Evolutionary conservation across 2,329 filamentous ascomycete genomes (phyloP), one percentile per base, ranked within the genome.

Genomic region (Lecanosticta acicola): DNA sequence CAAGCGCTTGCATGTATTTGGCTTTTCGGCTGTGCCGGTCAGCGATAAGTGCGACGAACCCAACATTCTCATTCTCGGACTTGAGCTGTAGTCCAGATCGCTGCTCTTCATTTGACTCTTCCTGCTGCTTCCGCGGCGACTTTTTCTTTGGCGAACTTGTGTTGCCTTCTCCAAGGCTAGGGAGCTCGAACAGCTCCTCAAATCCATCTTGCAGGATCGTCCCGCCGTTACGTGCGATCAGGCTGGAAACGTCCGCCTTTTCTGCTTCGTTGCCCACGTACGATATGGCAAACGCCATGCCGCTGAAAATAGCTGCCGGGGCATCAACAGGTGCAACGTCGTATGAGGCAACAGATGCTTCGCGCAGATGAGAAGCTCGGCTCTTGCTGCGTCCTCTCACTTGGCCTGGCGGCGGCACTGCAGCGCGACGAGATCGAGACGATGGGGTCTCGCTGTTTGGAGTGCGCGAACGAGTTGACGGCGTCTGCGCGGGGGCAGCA

Each of bases 1-100:
- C 90, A 2, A 98, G 77, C 0, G 93, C 93, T 68, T 97, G 90
- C 75, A 97, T 86, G 65, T 93, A 96, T 64, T 97, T 98, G 40
- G 83, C 79, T 52, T 88, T 89, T 38, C 91, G 81, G 4, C 86
- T 93, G 64, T 95, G 85, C 3, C 80, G 79, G 60, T 97, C 87
- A 0, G 90, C 84, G 49, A 98, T 86, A 11, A 97, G 71, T 3
- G 88, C 90, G 0, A 86, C 81, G 61, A 98, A 97, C 0, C 87
- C 84, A 1, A 82, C 71, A 68, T 29, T 70, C 60, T 17, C 77
- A 77, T 17, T 71, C 65, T 9, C 71, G 54, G 1, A 71, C 40
- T 59, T 79, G 0, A 94, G 72, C 1, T 32, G 56, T 49, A 66
- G 64, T 51, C 45, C 49, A 5, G n/a, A 10, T 7, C 13, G 16